Percentiles rank a stretch among this genome's conserved stretches.
Conservation (phyloP, 176 grass and related monocot species). For the Coix lacrymajobi region DNA sequence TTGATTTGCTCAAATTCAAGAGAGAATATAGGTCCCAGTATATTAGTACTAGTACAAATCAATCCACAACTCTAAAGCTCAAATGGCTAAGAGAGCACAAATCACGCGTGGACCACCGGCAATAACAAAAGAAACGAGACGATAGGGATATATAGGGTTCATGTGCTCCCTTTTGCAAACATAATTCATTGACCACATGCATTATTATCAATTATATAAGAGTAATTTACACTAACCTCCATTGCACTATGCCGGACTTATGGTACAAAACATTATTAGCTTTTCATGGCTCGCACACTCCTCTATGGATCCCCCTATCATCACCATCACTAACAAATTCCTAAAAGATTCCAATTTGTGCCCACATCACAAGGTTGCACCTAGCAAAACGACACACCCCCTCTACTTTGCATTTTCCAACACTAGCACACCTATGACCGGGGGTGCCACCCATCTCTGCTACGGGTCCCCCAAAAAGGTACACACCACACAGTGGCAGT, state of each 20-base stretch:
- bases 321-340: not conserved
- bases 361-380: constrained; percentile 1
- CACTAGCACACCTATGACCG: not conserved
- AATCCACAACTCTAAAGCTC: not conserved
- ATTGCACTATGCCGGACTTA: constrained; percentile 29
- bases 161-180: constrained; percentile 28
- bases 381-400: constrained; percentile 33
- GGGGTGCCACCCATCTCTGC: not conserved
- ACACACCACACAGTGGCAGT: not conserved
- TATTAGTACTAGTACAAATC: not conserved
- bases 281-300: not conserved
- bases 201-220: constrained; percentile 27
- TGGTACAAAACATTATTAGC: constrained; percentile 35
- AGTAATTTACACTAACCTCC: constrained; percentile 29
- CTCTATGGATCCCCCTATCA: not conserved
- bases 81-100: not conserved
- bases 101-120: not conserved
- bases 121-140: not conserved
- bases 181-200: not conserved
- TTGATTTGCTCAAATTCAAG: not conserved
- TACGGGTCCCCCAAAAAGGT: not conserved
- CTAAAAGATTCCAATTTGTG: constrained; percentile 2
- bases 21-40: not conserved
- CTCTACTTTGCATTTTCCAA: not conserved
- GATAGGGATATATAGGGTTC: not conserved